A percentile compares a stretch with the other conserved stretches of the same genome.
phyloP scores from a whole-genome alignment of 441 rosid species.

The Erysimum cheiri region DNA sequence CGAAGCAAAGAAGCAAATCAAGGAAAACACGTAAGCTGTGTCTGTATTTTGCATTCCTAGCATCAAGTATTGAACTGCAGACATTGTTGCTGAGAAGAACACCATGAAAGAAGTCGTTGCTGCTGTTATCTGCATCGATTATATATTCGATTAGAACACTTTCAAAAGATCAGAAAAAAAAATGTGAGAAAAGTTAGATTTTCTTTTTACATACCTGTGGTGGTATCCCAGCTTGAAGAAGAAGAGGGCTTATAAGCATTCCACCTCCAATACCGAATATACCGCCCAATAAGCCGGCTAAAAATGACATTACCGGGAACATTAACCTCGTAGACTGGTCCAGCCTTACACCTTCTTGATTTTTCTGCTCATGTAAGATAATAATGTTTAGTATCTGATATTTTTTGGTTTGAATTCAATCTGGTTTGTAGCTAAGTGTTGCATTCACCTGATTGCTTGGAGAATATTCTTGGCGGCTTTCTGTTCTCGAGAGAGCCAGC shows the following conservation, averaged over 20 bases:
- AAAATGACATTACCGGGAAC: constrained; percentile 77
- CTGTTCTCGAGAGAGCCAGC: constrained; percentile 65
- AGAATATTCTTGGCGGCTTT: constrained; percentile 39
- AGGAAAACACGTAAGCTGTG: constrained; percentile 58
- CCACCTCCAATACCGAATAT: constrained; percentile 94
- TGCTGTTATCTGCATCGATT: constrained; percentile 67
- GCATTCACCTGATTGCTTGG: constrained; percentile 24
- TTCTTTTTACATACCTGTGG: constrained; percentile 63
- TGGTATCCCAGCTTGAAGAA: constrained; percentile 75
- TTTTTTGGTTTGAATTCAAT: neutral
- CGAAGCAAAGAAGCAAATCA: constrained; percentile 74
- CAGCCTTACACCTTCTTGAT: constrained; percentile 49
- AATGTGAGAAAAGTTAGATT: neutral
- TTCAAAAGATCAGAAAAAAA: constrained; percentile 44
- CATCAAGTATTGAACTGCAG: constrained; percentile 76
- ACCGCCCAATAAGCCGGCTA: constrained; percentile 87
- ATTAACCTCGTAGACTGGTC: constrained; percentile 33
- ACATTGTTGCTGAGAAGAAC: constrained; percentile 95
- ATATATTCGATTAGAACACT: neutral
- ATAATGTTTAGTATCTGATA: constrained; percentile 29
- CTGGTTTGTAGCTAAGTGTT: constrained; percentile 8
- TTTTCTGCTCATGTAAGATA: constrained; percentile 42
- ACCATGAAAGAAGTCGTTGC: constrained; percentile 96
- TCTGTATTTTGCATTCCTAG: constrained; percentile 71
- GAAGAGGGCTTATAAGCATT: constrained; percentile 94